A percentile compares a stretch with the other conserved stretches of the same genome.
phyloP scores from a whole-genome alignment of 768 basidiomycete species.

The Boletus eberwhitei region DNA sequence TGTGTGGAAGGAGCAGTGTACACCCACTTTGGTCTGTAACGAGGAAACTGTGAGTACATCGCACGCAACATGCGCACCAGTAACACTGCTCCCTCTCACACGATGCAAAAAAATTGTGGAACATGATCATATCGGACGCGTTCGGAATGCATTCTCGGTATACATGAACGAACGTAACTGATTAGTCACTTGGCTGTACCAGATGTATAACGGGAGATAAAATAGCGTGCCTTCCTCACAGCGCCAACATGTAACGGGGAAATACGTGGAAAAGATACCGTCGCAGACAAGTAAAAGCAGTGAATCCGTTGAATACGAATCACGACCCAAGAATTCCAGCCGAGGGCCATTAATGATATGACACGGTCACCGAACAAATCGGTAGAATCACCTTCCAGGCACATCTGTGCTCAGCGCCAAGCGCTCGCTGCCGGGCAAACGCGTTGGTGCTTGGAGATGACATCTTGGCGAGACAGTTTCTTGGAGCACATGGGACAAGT shows the following conservation, averaged over 20 bases:
- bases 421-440: slow-evolving; percentile 21
- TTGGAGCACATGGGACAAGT: slow-evolving; percentile 28
- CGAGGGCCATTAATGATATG: neutral
- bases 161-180: neutral
- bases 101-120: neutral
- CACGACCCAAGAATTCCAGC: neutral
- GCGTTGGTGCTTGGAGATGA: slow-evolving; percentile 26
- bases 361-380: neutral
- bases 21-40: neutral
- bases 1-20: neutral
- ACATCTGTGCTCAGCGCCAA: slow-evolving; percentile 7
- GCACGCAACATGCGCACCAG: neutral
- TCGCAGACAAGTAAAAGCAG: neutral
- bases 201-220: neutral
- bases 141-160: neutral
- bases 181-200: neutral
- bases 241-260: neutral
- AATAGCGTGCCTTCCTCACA: slow-evolving; percentile 2
- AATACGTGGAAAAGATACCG: neutral
- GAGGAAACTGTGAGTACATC: neutral
- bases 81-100: neutral
- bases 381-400: too few species aligned
- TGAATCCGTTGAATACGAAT: neutral
- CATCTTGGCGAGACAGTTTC: slow-evolving; percentile 26
- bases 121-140: neutral